These are phyloP conservation scores for Dipteronia sinensis DNA, from an alignment of 345 rosid species.

Conservation along the genomic window DNA sequence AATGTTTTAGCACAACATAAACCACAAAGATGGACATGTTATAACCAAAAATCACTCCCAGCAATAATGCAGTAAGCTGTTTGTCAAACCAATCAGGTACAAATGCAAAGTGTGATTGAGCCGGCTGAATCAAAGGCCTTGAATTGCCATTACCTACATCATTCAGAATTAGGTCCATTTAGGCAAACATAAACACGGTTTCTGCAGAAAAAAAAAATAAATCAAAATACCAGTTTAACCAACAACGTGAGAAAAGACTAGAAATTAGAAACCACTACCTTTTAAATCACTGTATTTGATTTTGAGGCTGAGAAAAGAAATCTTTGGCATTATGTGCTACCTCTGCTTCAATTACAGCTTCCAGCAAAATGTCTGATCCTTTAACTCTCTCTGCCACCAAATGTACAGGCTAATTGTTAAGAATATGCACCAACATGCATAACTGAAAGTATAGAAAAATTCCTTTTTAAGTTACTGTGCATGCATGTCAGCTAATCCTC, in stretches of 20 bases:
- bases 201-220: not conserved
- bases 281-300: slow-evolving; percentile 40
- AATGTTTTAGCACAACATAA: not conserved
- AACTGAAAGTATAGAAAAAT: not conserved
- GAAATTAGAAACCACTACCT: not conserved
- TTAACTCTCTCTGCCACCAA: slow-evolving; percentile 41
- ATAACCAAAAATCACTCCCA: slow-evolving; percentile 1
- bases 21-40: not conserved
- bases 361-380: slow-evolving; percentile 68
- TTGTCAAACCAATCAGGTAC: not conserved
- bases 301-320: slow-evolving; percentile 62
- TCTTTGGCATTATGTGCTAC: slow-evolving; percentile 62
- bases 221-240: not conserved
- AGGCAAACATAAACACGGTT: not conserved
- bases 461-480: not conserved
- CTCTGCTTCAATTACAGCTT: slow-evolving; percentile 71
- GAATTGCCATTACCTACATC: not conserved
- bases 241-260: slow-evolving; percentile 11
- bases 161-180: not conserved
- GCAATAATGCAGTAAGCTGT: not conserved
- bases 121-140: not conserved
- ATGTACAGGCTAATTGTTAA: slow-evolving; percentile 10
- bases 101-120: not conserved
- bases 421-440: slow-evolving; percentile 1
- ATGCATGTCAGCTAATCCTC: not conserved